Evolutionary conservation across 306 rosid species (phyloP).

Genomic region (Herpetospermum pedunculosum): DNA sequence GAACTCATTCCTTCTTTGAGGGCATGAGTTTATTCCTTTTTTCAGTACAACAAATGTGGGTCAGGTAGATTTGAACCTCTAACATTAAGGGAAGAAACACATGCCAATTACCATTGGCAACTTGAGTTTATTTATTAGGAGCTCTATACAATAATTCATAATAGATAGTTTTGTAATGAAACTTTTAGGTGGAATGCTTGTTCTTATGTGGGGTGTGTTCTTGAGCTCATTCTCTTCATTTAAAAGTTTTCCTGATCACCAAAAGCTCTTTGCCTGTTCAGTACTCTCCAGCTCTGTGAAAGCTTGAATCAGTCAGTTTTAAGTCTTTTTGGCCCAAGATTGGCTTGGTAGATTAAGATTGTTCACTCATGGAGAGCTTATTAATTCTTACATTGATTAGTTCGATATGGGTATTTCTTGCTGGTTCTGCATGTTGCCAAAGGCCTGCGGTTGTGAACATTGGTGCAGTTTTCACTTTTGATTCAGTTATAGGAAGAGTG

Average conservation of each 20-base stretch:
- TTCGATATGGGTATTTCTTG: conserved; percentile 35
- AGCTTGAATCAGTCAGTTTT: neutral
- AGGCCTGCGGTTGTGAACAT: conserved; percentile 53
- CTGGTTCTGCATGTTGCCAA: conserved; percentile 28
- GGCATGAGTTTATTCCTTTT: too few relatives aligned
- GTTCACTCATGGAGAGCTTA: conserved; percentile 27
- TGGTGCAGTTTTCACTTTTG: conserved; percentile 62
- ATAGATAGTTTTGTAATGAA: neutral
- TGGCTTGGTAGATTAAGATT: conserved; percentile 17
- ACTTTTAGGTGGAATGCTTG: neutral
- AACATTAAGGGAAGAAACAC: too few relatives aligned
- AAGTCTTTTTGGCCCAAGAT: conserved; percentile 5
- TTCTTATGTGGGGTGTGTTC: conserved; percentile 1
- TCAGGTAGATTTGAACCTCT: too few relatives aligned
- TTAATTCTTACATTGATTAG: conserved; percentile 14
- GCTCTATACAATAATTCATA: neutral
- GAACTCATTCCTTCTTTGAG: too few relatives aligned
- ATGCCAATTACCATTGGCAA: too few relatives aligned
- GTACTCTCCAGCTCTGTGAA: neutral
- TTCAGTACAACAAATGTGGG: too few relatives aligned
- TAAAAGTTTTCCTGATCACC: neutral
- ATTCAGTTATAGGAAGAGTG: conserved; percentile 77
- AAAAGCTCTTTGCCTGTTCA: neutral
- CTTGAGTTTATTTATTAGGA: neutral
- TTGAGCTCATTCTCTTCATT: neutral